Evolutionary conservation across 2,329 filamentous ascomycete genomes (phyloP).

Genomic region (Arthrobotrys sinensis): DNA sequence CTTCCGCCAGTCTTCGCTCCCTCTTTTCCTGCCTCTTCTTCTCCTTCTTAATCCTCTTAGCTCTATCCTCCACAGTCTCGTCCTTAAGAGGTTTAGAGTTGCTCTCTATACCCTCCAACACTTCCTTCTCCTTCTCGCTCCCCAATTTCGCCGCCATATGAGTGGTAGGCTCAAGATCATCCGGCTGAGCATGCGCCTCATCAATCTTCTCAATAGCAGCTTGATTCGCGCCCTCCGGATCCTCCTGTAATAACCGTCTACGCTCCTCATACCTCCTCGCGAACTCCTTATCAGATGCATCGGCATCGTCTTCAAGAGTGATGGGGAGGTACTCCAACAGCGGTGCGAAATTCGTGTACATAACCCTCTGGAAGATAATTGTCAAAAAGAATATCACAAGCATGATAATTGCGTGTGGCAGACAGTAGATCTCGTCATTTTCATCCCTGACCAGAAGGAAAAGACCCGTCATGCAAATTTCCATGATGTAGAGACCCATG

Average conservation of each 20-base stretch:
- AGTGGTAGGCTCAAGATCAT: conserved; percentile 67
- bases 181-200: conserved; percentile 69
- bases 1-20: not conserved
- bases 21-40: conserved; percentile 14
- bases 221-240: conserved; percentile 72
- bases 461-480: conserved; percentile 90
- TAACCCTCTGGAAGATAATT: conserved; percentile 80
- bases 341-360: conserved; percentile 87
- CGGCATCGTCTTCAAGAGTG: conserved; percentile 94
- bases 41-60: conserved; percentile 43
- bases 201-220: conserved; percentile 69
- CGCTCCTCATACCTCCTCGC: conserved; percentile 81
- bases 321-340: conserved; percentile 92
- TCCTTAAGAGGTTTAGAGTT: conserved; percentile 45
- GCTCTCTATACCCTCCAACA: conserved; percentile 60
- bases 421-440: conserved; percentile 72
- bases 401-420: conserved; percentile 87
- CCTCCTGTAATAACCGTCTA: conserved; percentile 72
- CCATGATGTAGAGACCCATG: conserved; percentile 79
- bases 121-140: conserved; percentile 68
- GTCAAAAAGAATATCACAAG: conserved; percentile 81
- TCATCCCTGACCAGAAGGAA: conserved; percentile 70
- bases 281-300: conserved; percentile 90
- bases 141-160: conserved; percentile 70
- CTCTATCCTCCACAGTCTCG: conserved; percentile 41